A percentile compares a stretch with the other conserved stretches of the same genome.
Evolutionary conservation across 2,329 filamentous ascomycete species (phyloP).

Genomic region (Alternaria consortialis): DNA sequence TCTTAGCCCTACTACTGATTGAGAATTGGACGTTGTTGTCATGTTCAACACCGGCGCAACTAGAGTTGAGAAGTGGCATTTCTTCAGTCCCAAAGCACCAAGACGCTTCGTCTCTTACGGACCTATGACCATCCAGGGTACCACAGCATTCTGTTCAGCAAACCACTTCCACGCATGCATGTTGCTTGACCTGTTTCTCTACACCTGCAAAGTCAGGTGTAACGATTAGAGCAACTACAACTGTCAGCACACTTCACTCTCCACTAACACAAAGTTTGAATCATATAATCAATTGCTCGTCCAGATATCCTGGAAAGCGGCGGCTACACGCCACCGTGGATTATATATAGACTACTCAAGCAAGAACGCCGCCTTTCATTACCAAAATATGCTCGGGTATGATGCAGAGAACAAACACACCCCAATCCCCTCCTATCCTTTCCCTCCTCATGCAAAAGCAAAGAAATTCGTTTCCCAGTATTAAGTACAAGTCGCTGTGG

Average conservation of each 20-base stretch:
- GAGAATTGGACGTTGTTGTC: background rate
- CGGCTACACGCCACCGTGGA: background rate
- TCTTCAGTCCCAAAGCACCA: background rate
- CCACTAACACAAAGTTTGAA: background rate
- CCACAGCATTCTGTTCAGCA: background rate
- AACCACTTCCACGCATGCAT: background rate
- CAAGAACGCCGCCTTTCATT: background rate
- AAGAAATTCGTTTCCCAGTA: conserved; percentile 4
- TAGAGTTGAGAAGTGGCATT: background rate
- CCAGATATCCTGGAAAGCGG: background rate
- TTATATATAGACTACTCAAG: background rate
- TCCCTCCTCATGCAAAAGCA: background rate
- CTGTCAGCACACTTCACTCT: background rate
- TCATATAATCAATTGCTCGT: background rate
- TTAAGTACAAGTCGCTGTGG: background rate
- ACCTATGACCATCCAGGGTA: background rate
- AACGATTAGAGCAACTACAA: too few relatives aligned
- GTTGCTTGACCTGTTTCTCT: background rate
- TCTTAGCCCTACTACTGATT: background rate
- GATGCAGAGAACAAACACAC: conserved; percentile 8
- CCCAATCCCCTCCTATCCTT: background rate
- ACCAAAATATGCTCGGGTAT: conserved; percentile 5
- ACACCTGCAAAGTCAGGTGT: background rate
- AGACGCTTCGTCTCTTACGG: background rate
- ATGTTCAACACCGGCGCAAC: background rate